Evolutionary conservation across 1,284 basidiomycete species (phyloP).

Genomic region (Apiotrichum mycotoxinovorans): DNA sequence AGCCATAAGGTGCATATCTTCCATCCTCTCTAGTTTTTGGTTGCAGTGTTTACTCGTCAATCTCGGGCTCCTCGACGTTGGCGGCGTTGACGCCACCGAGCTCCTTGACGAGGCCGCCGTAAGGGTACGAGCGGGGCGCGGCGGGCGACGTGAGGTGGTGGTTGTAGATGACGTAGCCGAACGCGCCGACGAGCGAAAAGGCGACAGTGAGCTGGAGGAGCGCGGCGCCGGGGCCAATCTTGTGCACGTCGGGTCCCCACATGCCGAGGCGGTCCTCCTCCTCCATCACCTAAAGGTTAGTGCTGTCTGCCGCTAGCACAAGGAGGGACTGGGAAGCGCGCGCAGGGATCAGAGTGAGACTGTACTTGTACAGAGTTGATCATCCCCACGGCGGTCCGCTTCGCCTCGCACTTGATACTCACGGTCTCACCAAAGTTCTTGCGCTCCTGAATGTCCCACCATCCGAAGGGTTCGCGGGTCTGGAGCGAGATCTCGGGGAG

Average conservation of each 20-base stretch:
- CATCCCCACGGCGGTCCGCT: no score
- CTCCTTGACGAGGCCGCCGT: conserved; percentile 45
- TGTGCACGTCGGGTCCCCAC: conserved; percentile 75
- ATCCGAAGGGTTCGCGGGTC: conserved; percentile 64
- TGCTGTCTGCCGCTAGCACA: no score
- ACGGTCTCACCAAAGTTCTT: conserved; percentile 82
- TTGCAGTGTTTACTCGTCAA: conserved; percentile 32
- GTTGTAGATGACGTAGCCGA: conserved; percentile 35
- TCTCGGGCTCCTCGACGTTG: conserved; percentile 29
- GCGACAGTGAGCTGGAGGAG: conserved; percentile 17
- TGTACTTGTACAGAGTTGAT: no score
- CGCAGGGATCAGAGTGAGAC: no score
- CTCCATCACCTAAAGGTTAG: conserved; percentile 66
- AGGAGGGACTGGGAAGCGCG: no score
- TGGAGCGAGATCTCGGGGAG: conserved; percentile 69
- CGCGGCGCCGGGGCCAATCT: conserved; percentile 36
- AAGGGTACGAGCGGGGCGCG: conserved; percentile 43
- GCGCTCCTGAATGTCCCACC: conserved; percentile 77
- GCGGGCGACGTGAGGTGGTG: conserved; percentile 32
- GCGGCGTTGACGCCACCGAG: conserved; percentile 37
- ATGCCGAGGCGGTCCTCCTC: conserved; percentile 77
- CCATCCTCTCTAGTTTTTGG: background rate
- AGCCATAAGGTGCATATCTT: conserved; percentile 1
- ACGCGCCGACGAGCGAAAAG: conserved; percentile 25
- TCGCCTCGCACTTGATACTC: no score